Percentiles rank a stretch among this genome's conserved stretches.
Evolutionary conservation across 768 basidiomycete genomes (phyloP).

Genomic region (Neoboletus magnificus): DNA sequence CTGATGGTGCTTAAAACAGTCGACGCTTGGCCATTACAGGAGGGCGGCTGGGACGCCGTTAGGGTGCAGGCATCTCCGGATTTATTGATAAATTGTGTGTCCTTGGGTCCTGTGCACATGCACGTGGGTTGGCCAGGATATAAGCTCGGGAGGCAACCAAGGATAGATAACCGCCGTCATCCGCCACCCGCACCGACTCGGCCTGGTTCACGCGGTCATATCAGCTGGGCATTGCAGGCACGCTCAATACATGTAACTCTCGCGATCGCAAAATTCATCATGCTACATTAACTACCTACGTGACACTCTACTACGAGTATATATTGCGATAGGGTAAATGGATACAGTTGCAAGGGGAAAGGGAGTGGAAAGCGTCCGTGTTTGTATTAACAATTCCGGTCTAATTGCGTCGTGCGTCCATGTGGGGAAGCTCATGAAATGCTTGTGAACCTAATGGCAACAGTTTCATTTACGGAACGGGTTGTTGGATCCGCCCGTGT

Average conservation of each 20-base stretch:
- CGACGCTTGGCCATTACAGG: conserved; percentile 27
- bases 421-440: conserved; percentile 19
- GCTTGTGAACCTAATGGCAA: conserved; percentile 5
- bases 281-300: conserved; percentile 26
- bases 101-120: conserved; percentile 18
- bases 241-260: conserved; percentile 13
- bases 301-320: conserved; percentile 8
- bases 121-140: conserved; percentile 25
- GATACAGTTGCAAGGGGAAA: conserved; percentile 21
- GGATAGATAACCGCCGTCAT: conserved; percentile 11
- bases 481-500: conserved; percentile 49
- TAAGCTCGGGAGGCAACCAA: conserved; percentile 7
- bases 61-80: conserved; percentile 20
- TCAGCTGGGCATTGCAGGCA: conserved; percentile 8
- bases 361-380: conserved; percentile 3
- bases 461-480: conserved; percentile 47
- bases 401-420: conserved; percentile 23
- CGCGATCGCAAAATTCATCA: conserved; percentile 1
- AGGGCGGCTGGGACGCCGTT: conserved; percentile 12
- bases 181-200: conserved; percentile 6
- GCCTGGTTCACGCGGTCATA: conserved; percentile 27
- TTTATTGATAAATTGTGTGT: conserved; percentile 23
- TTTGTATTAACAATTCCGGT: conserved; percentile 7
- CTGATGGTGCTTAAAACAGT: conserved; percentile 27
- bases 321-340: conserved; percentile 11